Evolutionary conservation across 495 filamentous ascomycete genomes (phyloP).

Genomic region (Niebla homalea): DNA sequence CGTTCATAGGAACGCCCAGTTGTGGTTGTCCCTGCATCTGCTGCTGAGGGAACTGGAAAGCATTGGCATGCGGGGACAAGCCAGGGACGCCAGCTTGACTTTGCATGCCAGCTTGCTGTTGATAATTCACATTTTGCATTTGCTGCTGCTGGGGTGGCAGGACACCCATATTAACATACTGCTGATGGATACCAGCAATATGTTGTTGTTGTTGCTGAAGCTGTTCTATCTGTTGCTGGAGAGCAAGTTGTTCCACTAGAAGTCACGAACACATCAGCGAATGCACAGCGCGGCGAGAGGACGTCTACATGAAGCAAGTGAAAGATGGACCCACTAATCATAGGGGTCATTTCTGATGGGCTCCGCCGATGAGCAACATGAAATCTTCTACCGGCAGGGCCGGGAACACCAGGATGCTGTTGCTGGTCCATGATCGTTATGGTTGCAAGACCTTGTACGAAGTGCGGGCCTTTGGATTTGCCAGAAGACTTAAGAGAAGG

Average conservation of each 20-base stretch:
- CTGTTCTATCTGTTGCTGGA: slow-evolving; percentile 97
- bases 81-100: slow-evolving; percentile 48
- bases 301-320: not conserved
- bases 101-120: slow-evolving; percentile 48
- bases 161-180: slow-evolving; percentile 95
- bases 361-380: slow-evolving; percentile 97
- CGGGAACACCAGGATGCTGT: slow-evolving; percentile 60
- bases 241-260: slow-evolving; percentile 91
- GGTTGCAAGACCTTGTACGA: not conserved
- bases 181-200: slow-evolving; percentile 87
- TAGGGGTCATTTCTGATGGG: slow-evolving; percentile 90
- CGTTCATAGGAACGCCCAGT: slow-evolving; percentile 55
- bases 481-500: not conserved
- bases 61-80: slow-evolving; percentile 65
- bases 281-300: not conserved
- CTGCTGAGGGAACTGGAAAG: slow-evolving; percentile 84
- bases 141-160: slow-evolving; percentile 63
- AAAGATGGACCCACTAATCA: slow-evolving; percentile 78
- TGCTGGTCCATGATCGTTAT: slow-evolving; percentile 62
- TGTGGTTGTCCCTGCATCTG: slow-evolving; percentile 63
- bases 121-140: slow-evolving; percentile 50
- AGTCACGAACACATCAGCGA: slow-evolving; percentile 8
- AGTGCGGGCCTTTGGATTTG: not conserved
- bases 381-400: slow-evolving; percentile 76
- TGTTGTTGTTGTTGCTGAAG: slow-evolving; percentile 98